These are phyloP conservation scores for Amanita pseudoporphyria DNA, from an alignment of 768 basidiomycete genomes.

Conservation along the genomic window DNA sequence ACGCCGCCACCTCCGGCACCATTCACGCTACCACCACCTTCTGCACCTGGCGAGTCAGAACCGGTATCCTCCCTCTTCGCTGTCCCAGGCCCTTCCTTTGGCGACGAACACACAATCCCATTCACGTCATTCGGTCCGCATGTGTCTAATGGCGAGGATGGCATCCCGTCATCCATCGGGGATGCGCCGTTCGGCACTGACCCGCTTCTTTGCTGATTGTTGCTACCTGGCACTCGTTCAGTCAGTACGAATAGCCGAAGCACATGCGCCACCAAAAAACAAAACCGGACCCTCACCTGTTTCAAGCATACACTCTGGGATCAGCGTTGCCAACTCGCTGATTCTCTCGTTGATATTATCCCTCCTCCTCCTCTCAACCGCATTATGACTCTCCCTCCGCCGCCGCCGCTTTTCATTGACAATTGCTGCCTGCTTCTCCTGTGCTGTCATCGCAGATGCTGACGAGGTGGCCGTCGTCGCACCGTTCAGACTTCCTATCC, in stretches of 20 bases:
- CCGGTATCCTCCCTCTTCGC: constrained; percentile 1
- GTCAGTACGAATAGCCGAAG: no score
- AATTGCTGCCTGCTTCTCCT: constrained; percentile 45
- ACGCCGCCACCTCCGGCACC: constrained; percentile 13
- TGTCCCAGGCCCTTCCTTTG: not conserved
- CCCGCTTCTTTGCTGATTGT: no score
- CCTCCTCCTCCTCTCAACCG: constrained; percentile 76
- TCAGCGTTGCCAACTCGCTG: constrained; percentile 76
- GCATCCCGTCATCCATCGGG: not conserved
- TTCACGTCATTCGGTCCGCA: not conserved
- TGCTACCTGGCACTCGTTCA: no score
- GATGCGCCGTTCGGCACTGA: not conserved
- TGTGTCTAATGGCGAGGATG: not conserved
- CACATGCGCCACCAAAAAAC: no score
- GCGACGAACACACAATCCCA: not conserved
- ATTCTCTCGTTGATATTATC: constrained; percentile 98
- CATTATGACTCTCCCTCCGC: constrained; percentile 83
- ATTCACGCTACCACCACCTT: constrained; percentile 8
- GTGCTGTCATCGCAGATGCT: constrained; percentile 3
- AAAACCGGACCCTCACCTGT: constrained; percentile 18
- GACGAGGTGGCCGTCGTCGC: not conserved
- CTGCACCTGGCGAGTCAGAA: not conserved
- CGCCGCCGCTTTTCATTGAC: constrained; percentile 79
- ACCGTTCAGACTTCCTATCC: no score
- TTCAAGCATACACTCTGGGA: constrained; percentile 82